These are phyloP conservation scores for Monosporozyma aquatica DNA, from an alignment of 805 yeast genomes.

Conservation along the genomic window DNA sequence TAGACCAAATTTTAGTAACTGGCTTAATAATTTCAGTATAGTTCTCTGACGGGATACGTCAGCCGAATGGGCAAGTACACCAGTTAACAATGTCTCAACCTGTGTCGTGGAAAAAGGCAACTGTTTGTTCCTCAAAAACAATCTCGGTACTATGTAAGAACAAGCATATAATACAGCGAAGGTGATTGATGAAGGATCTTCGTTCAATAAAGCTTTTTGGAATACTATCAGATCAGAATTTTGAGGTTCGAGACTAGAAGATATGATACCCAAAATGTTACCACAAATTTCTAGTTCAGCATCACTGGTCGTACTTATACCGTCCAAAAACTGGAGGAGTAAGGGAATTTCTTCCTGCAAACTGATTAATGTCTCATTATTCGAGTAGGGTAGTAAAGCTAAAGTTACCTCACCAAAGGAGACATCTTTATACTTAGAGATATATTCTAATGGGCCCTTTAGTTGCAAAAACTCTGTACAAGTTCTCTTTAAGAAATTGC, in stretches of 20 bases:
- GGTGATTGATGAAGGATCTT: conserved; percentile 1
- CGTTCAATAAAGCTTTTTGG: background rate
- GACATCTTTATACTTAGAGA: conserved; percentile 20
- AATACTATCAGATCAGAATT: no score
- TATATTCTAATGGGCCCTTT: conserved; percentile 9
- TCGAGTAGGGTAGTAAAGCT: conserved; percentile 19
- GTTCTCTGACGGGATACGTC: conserved; percentile 4
- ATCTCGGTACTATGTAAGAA: conserved; percentile 20
- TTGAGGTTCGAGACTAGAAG: conserved; percentile 1
- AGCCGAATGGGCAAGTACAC: background rate
- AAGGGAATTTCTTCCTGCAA: conserved; percentile 13
- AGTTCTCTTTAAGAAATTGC: conserved; percentile 27
- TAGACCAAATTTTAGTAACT: conserved; percentile 34
- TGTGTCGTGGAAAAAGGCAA: background rate
- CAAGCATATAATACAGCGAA: conserved; percentile 7
- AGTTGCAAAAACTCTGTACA: conserved; percentile 31
- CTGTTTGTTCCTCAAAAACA: conserved; percentile 6
- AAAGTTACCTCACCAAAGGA: conserved; percentile 33
- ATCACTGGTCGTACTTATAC: conserved; percentile 14
- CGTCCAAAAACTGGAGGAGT: conserved; percentile 20
- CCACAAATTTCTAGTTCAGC: conserved; percentile 32
- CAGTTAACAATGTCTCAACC: conserved; percentile 2
- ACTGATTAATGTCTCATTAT: conserved; percentile 1
- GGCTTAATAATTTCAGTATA: conserved; percentile 17
- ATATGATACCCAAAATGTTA: conserved; percentile 40